These are phyloP conservation scores for Zhuliangozyma parablackwelliae DNA, from an alignment of 1,139 yeast species.

Conservation along the genomic window DNA sequence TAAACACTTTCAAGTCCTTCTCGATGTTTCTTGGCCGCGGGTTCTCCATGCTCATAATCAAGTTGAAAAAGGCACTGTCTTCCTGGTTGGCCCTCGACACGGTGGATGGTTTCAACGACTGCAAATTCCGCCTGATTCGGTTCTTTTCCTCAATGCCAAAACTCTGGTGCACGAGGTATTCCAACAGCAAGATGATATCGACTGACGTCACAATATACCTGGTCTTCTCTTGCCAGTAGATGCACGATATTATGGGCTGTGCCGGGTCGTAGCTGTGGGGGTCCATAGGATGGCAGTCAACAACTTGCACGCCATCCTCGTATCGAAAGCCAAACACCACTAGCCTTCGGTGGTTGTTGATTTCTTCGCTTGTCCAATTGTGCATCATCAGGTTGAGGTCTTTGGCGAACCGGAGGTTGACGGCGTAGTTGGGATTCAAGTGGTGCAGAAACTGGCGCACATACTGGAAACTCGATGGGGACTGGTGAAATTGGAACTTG, in stretches of 20 bases:
- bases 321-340: constrained; percentile 28
- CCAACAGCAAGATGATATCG: constrained; percentile 57
- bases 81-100: constrained; percentile 48
- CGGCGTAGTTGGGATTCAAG: constrained; percentile 6
- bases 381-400: constrained; percentile 20
- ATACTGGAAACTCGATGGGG: constrained; percentile 6
- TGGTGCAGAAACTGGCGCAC: constrained; percentile 9
- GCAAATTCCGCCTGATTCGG: constrained; percentile 63
- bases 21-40: constrained; percentile 73
- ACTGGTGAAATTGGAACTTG: too few relatives aligned
- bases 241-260: constrained; percentile 50
- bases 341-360: constrained; percentile 26
- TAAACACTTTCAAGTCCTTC: constrained; percentile 66
- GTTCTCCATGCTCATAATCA: constrained; percentile 59
- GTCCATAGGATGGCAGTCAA: constrained; percentile 22
- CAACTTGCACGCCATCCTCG: constrained; percentile 19
- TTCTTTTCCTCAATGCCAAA: constrained; percentile 69
- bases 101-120: constrained; percentile 60
- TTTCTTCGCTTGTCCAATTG: constrained; percentile 33
- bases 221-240: constrained; percentile 52
- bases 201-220: constrained; percentile 60
- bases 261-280: constrained; percentile 15
- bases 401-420: constrained; percentile 8
- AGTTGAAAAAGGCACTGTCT: constrained; percentile 46
- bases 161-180: constrained; percentile 51